Conservation (phyloP, 164 flowering plant genomes). For the Vitis cinerea region DNA sequence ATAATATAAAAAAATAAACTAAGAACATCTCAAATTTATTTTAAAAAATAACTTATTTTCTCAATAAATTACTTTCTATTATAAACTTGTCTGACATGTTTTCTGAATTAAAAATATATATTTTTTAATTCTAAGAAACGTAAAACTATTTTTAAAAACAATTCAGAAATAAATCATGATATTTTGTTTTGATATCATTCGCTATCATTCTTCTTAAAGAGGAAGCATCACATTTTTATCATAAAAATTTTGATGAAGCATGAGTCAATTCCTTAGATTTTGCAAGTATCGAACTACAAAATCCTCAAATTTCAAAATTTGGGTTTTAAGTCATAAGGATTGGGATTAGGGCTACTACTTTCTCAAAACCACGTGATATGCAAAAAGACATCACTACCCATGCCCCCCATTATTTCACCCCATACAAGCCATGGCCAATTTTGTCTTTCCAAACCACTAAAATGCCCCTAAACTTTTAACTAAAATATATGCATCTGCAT, state of each 20-base stretch:
- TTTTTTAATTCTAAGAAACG: too few species aligned
- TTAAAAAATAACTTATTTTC: too few species aligned
- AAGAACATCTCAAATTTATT: too few species aligned
- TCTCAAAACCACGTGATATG: too few species aligned
- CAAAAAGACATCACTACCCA: background rate
- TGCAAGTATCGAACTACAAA: background rate
- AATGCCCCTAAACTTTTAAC: too few species aligned
- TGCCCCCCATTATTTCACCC: background rate
- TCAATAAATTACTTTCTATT: too few species aligned
- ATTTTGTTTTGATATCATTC: background rate
- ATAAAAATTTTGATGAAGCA: background rate
- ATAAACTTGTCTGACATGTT: too few species aligned
- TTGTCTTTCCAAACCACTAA: background rate
- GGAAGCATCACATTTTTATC: background rate
- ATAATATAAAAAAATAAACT: too few species aligned
- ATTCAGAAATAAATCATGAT: too few species aligned
- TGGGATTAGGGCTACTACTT: too few species aligned
- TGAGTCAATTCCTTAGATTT: conserved; percentile 1
- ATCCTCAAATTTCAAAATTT: conserved; percentile 3
- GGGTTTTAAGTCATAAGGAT: background rate
- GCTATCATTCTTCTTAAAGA: background rate
- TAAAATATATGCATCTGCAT: background rate
- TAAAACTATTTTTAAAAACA: too few species aligned
- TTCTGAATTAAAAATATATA: too few species aligned
- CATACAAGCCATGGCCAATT: background rate